These are phyloP conservation scores for Chlamydomonas sphaeroides DNA, from an alignment of 139 green algal genomes.

Conservation along the genomic window DNA sequence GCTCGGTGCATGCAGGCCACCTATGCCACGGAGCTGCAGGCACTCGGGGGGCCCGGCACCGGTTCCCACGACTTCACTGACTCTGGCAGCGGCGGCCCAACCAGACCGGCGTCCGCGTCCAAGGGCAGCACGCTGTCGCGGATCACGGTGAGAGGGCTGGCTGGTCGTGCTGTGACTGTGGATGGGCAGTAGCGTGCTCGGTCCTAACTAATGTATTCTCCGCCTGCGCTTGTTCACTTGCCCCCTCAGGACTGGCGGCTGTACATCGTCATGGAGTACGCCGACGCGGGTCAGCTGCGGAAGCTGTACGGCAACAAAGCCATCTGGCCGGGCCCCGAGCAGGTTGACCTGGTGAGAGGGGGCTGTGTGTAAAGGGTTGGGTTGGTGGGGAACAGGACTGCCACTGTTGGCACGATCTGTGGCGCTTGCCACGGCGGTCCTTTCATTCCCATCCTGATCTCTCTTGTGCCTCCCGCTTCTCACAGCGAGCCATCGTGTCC, in stretches of 20 bases:
- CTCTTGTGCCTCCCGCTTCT: background rate
- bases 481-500: background rate
- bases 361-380: background rate
- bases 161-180: background rate
- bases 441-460: background rate
- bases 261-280: conserved; percentile 58
- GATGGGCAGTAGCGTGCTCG: background rate
- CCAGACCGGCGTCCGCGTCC: too few species aligned
- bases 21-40: background rate
- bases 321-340: background rate
- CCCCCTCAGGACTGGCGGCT: conserved; percentile 46
- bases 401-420: too few species aligned
- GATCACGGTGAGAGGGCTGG: background rate
- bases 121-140: background rate
- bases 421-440: background rate
- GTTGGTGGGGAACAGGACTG: background rate
- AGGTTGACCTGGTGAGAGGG: conserved; percentile 2
- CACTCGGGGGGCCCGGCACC: background rate
- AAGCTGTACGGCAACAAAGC: background rate
- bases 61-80: background rate
- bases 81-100: background rate
- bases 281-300: conserved; percentile 13
- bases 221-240: background rate
- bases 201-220: background rate
- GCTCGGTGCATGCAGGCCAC: background rate